Evolutionary conservation across 2,329 filamentous ascomycete genomes (phyloP).

Genomic region (Camillea tinctor): DNA sequence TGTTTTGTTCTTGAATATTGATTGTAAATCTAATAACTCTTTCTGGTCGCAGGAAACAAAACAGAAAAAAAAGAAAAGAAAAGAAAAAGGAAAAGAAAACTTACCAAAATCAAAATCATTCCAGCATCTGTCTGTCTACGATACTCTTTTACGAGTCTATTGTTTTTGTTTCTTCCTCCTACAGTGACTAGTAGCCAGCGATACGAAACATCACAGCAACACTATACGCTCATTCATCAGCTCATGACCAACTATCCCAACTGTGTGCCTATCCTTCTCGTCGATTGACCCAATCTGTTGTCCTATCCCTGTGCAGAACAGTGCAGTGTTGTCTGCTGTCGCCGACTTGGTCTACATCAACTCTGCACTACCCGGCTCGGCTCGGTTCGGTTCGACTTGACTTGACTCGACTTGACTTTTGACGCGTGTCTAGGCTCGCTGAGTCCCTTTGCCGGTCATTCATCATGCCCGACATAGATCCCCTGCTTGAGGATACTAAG

Average conservation of each 20-base stretch:
- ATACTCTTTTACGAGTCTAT: neutral
- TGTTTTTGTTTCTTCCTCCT: neutral
- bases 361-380: conserved; percentile 1
- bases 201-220: neutral
- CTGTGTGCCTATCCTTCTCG: neutral
- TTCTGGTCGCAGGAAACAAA: conserved; percentile 15
- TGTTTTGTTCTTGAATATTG: conserved; percentile 4
- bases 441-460: neutral
- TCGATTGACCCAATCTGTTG: neutral
- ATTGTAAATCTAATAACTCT: conserved; percentile 13
- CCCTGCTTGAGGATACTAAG: conserved; percentile 26
- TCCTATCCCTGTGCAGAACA: neutral
- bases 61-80: conserved; percentile 10
- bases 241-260: neutral
- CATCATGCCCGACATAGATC: conserved; percentile 31
- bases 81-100: too few relatives aligned
- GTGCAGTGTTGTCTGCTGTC: neutral
- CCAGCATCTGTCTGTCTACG: neutral
- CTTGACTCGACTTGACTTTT: too few relatives aligned
- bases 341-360: neutral
- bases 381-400: neutral
- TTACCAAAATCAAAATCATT: neutral
- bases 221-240: neutral
- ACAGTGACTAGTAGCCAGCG: neutral
- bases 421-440: conserved; percentile 7